These are phyloP conservation scores for Cicer cuneatum DNA, from an alignment of 306 rosid species.

Conservation along the genomic window DNA sequence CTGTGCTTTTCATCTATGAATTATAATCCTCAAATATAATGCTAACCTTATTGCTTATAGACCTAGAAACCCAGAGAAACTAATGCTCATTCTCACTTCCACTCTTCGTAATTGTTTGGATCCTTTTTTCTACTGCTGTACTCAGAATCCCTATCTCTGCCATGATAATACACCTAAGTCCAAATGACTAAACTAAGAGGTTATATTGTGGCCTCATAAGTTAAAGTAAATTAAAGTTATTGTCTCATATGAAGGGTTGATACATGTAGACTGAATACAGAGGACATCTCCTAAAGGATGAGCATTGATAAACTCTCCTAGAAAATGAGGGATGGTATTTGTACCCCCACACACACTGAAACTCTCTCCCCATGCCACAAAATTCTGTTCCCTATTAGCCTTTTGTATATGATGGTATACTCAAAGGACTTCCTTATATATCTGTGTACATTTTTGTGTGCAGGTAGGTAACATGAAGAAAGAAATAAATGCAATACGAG, in stretches of 20 bases:
- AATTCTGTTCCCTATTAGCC: constrained; percentile 27
- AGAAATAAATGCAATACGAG: constrained; percentile 93
- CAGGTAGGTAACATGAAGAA: constrained; percentile 94
- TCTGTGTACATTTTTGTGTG: constrained; percentile 33
- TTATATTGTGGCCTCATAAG: constrained; percentile 7
- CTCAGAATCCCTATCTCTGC: constrained; percentile 2
- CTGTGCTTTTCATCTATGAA: constrained; percentile 18
- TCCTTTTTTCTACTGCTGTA: constrained; percentile 1
- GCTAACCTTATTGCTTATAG: not conserved
- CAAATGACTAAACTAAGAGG: constrained; percentile 10
- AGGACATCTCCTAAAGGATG: constrained; percentile 6
- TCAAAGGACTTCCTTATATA: constrained; percentile 14
- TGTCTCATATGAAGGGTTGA: constrained; percentile 18
- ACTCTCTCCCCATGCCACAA: not conserved
- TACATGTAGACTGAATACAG: constrained; percentile 12
- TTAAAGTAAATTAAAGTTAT: constrained; percentile 22
- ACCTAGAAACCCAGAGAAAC: constrained; percentile 4
- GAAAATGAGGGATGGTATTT: constrained; percentile 24
- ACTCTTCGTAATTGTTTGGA: constrained; percentile 7
- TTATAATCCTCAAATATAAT: constrained; percentile 23
- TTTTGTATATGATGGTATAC: constrained; percentile 12
- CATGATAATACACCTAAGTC: constrained; percentile 2
- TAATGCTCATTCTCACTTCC: constrained; percentile 1
- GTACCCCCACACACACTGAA: not conserved
- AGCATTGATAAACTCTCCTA: not conserved